phyloP scores from a whole-genome alignment of 2,329 filamentous ascomycete genomes.

The Ilyonectria sp. region DNA sequence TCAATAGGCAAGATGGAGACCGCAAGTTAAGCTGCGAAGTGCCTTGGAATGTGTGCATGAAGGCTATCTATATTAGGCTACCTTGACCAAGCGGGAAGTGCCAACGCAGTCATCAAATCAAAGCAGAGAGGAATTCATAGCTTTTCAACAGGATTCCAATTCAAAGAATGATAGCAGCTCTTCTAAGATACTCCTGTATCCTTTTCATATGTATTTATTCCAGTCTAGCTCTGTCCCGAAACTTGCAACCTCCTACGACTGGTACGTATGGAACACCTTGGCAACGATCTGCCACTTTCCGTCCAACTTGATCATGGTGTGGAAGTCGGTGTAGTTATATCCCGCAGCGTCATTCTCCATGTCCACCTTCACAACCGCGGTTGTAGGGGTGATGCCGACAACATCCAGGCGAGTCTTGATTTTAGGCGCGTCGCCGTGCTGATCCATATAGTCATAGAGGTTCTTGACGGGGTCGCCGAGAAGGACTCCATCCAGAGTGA shows the following conservation, averaged over 20 bases:
- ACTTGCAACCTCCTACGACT: not conserved
- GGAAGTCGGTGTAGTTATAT: slow-evolving; percentile 31
- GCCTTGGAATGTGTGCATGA: too few relatives aligned
- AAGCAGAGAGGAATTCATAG: too few relatives aligned
- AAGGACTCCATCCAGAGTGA: slow-evolving; percentile 8
- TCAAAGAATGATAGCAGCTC: not conserved
- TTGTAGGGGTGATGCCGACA: slow-evolving; percentile 36
- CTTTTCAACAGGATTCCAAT: too few relatives aligned
- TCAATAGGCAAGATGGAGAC: too few relatives aligned
- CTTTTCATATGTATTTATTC: not conserved
- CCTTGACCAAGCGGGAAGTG: too few relatives aligned
- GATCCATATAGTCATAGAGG: slow-evolving; percentile 13
- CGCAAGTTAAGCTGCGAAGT: too few relatives aligned
- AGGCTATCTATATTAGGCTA: too few relatives aligned
- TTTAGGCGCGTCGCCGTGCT: slow-evolving; percentile 10
- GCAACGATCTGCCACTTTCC: slow-evolving; percentile 31
- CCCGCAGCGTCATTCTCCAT: slow-evolving; percentile 31
- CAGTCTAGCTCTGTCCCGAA: not conserved
- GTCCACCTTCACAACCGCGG: slow-evolving; percentile 33
- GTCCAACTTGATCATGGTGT: slow-evolving; percentile 35
- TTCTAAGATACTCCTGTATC: not conserved
- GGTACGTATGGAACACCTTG: slow-evolving; percentile 31
- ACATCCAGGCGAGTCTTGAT: slow-evolving; percentile 32
- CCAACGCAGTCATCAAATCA: too few relatives aligned
- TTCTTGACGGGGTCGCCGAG: slow-evolving; percentile 13